phyloP scores from a whole-genome alignment of 2,329 filamentous ascomycete genomes.

The Aureobasidium sp. region DNA sequence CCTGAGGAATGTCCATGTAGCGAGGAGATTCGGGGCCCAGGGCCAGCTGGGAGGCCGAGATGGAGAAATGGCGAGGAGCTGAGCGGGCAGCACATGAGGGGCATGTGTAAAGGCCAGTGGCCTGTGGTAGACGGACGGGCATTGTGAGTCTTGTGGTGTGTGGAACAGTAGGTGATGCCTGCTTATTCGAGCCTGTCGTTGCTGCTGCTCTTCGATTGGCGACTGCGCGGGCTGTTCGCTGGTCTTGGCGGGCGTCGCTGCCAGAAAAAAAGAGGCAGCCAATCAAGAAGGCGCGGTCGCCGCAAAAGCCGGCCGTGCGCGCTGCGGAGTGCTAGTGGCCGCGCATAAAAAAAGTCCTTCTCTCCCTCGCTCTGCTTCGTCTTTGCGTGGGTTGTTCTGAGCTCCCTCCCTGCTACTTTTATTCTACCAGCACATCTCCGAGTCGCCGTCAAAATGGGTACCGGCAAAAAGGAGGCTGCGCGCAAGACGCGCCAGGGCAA shows the following conservation, averaged over 20 bases:
- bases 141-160: background rate
- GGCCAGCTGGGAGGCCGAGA: constrained; percentile 33
- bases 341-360: constrained; percentile 3
- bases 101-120: constrained; percentile 21
- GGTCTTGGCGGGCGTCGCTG: background rate
- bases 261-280: background rate
- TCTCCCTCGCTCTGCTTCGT: background rate
- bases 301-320: background rate
- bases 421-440: background rate
- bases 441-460: constrained; percentile 58
- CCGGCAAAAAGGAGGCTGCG: constrained; percentile 81
- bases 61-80: constrained; percentile 33
- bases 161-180: background rate
- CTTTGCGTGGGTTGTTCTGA: constrained; percentile 8
- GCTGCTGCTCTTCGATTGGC: background rate
- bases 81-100: constrained; percentile 23
- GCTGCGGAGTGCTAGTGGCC: background rate
- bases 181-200: background rate
- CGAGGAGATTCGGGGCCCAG: constrained; percentile 79
- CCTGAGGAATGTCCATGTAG: constrained; percentile 73
- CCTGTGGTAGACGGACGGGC: constrained; percentile 11
- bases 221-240: background rate
- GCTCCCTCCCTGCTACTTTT: background rate
- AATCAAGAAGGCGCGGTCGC: background rate
- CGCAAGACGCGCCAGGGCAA: constrained; percentile 81